Evolutionary conservation across 2,329 filamentous ascomycete genomes (phyloP).

Genomic region (Calonectria henricotiae): DNA sequence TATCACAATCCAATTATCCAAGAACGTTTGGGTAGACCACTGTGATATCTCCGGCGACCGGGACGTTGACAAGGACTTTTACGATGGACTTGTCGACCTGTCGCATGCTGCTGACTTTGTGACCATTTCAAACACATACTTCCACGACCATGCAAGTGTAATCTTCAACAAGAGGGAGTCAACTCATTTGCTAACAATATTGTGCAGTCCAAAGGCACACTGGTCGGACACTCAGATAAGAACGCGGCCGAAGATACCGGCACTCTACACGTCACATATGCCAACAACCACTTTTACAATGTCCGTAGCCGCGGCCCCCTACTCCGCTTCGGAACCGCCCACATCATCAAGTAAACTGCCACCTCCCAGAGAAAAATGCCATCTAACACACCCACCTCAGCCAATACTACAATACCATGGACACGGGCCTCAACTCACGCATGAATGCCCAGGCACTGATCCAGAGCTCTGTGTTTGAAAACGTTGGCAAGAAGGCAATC

Average conservation of each 20-base stretch:
- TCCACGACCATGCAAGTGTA: slow-evolving; percentile 60
- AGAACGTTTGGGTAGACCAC: slow-evolving; percentile 68
- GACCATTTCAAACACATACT: slow-evolving; percentile 62
- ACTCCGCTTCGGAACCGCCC: slow-evolving; percentile 75
- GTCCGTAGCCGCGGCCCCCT: slow-evolving; percentile 74
- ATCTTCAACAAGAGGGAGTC: not conserved
- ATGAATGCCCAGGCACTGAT: slow-evolving; percentile 49
- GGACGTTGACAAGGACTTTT: slow-evolving; percentile 61
- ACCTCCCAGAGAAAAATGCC: not conserved
- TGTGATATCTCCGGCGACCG: slow-evolving; percentile 60
- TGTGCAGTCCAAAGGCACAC: slow-evolving; percentile 67
- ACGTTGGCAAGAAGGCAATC: slow-evolving; percentile 50
- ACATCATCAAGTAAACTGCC: slow-evolving; percentile 56
- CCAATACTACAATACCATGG: slow-evolving; percentile 50
- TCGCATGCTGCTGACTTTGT: slow-evolving; percentile 63
- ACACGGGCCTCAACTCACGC: slow-evolving; percentile 49
- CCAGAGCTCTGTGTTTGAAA: slow-evolving; percentile 47
- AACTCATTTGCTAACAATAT: not conserved
- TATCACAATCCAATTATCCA: slow-evolving; percentile 65
- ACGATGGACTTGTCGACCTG: slow-evolving; percentile 64
- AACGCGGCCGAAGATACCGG: slow-evolving; percentile 73
- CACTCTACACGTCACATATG: slow-evolving; percentile 72
- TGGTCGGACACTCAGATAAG: slow-evolving; percentile 75
- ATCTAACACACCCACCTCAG: slow-evolving; percentile 27
- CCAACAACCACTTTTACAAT: slow-evolving; percentile 75